A percentile compares a stretch with the other conserved stretches of the same genome.
Evolutionary conservation across 73 alveolate genomes (phyloP).

Genomic region (Paramecium biaurelia): DNA sequence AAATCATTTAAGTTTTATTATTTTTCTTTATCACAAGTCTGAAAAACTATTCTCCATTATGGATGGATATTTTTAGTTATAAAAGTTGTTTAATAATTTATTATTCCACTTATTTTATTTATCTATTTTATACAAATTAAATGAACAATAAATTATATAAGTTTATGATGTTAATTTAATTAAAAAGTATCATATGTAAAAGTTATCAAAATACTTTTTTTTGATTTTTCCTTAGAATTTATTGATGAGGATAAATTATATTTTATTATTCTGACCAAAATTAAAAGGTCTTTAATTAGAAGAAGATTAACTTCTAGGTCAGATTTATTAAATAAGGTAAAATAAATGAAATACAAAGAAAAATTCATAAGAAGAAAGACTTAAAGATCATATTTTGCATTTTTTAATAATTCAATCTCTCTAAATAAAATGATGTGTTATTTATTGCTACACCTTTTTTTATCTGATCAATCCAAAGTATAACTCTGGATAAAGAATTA

Average conservation of each 20-base stretch:
- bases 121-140: background rate
- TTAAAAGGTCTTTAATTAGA: background rate
- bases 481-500: background rate
- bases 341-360: background rate
- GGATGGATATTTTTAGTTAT: background rate
- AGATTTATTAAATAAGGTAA: background rate
- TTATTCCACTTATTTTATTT: background rate
- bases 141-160: background rate
- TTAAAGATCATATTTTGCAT: background rate
- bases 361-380: background rate
- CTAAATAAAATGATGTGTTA: constrained; percentile 1
- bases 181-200: no score
- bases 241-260: background rate
- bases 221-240: background rate
- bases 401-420: background rate
- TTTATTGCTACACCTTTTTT: background rate
- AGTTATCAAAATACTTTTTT: background rate
- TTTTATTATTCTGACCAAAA: background rate
- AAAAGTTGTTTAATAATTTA: background rate
- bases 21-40: background rate
- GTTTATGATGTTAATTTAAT: background rate
- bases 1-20: no score
- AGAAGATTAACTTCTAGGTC: background rate
- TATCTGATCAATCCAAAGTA: background rate
- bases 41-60: background rate